These are phyloP conservation scores for Lichtheimia corymbifera DNA, from an alignment of 371 early-diverging fungal species.

Conservation along the genomic window DNA sequence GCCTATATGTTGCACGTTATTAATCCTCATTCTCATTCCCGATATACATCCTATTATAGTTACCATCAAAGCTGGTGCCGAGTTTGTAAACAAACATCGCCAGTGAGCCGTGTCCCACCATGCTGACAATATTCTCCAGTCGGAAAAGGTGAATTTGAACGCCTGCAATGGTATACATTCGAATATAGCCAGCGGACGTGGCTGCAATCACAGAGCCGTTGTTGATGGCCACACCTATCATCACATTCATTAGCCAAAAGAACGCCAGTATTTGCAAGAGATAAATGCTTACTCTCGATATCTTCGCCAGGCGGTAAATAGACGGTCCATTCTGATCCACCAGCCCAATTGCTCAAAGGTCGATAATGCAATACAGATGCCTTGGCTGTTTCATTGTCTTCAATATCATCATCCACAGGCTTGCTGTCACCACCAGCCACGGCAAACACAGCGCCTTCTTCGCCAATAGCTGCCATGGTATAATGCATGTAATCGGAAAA, in stretches of 20 bases:
- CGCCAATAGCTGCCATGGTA: slow-evolving; percentile 72
- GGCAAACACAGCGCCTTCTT: slow-evolving; percentile 78
- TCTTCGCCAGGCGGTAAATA: slow-evolving; percentile 69
- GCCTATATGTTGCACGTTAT: not conserved
- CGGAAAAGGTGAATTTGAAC: slow-evolving; percentile 71
- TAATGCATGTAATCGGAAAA: slow-evolving; percentile 79
- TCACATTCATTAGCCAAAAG: not conserved
- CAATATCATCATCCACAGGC: slow-evolving; percentile 16
- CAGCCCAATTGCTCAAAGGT: slow-evolving; percentile 64
- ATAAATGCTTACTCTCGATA: slow-evolving; percentile 39
- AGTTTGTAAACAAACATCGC: slow-evolving; percentile 30
- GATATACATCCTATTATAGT: not conserved
- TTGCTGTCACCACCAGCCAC: slow-evolving; percentile 37
- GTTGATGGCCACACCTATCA: slow-evolving; percentile 74
- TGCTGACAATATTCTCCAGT: slow-evolving; percentile 66
- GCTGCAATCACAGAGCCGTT: slow-evolving; percentile 67
- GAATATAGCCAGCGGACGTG: slow-evolving; percentile 74
- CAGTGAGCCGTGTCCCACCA: slow-evolving; percentile 56
- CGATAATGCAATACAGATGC: slow-evolving; percentile 62
- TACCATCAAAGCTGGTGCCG: slow-evolving; percentile 35
- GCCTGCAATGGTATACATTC: slow-evolving; percentile 79
- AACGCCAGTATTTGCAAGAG: too few relatives aligned
- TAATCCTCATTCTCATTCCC: not conserved
- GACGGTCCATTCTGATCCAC: slow-evolving; percentile 78
- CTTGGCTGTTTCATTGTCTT: slow-evolving; percentile 20